A percentile compares a stretch with the other conserved stretches of the same genome.
phyloP scores from a whole-genome alignment of 345 rosid genomes.

The Ceriops zippeliana region DNA sequence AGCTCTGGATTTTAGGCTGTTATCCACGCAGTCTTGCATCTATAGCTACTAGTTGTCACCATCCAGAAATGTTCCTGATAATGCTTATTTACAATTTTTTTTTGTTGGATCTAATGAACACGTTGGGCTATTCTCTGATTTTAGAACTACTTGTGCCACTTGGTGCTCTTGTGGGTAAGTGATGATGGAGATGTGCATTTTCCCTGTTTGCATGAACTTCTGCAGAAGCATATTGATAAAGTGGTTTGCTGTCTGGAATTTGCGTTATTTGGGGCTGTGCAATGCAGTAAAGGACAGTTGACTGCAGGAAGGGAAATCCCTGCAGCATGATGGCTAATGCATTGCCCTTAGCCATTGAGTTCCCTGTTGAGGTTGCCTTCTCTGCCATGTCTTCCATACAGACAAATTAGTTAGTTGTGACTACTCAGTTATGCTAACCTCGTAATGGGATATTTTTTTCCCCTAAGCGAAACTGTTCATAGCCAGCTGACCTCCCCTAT shows the following conservation, averaged over 20 bases:
- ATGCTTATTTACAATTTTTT: too few relatives aligned
- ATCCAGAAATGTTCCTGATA: neutral
- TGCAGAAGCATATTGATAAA: neutral
- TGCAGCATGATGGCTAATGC: neutral
- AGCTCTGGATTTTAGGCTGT: neutral
- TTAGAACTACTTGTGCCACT: neutral
- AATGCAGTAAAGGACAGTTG: neutral
- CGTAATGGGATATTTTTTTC: too few relatives aligned
- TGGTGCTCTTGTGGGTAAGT: neutral
- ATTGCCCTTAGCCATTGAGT: too few relatives aligned
- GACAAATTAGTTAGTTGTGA: too few relatives aligned
- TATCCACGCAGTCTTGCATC: neutral
- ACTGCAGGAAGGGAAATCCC: neutral
- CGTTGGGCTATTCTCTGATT: neutral
- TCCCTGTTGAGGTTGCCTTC: too few relatives aligned
- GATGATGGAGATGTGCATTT: neutral
- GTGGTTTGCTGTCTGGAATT: neutral
- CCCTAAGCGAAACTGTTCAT: too few relatives aligned
- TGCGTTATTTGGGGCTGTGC: neutral
- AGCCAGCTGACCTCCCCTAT: too few relatives aligned
- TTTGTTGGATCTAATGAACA: neutral
- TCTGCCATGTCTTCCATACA: too few relatives aligned
- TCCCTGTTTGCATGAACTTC: neutral
- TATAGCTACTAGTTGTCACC: slow-evolving; percentile 8
- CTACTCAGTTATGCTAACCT: too few relatives aligned